Base-by-base conservation (phyloP, 345 rosid genomes). In the Tarenaya hassleriana region DNA sequence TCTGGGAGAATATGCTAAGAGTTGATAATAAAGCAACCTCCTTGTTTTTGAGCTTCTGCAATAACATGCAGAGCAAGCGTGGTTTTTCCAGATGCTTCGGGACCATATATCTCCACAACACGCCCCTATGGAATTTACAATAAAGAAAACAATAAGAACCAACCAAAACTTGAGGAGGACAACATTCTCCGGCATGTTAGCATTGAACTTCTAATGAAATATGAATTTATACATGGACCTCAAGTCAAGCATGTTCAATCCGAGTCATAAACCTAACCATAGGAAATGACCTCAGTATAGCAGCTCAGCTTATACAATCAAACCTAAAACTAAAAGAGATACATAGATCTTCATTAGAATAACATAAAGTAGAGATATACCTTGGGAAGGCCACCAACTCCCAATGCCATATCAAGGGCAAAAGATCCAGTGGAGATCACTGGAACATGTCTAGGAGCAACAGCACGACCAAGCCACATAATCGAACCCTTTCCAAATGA, bases 31-130 rank as follows among this genome's bases (percentile, higher is more conserved):
- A 34, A 11, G 39, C 3, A 55, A 91, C 98, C 98, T 92, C 98
- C 98, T 77, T 70, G 81, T 69, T 81, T 94, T 52, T 94, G 99
- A 45, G 97, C 80, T 78, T 94, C 99, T 42, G 95, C 99, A 72
- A 94, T 88, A 52, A 80, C 94, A 68, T 88, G 99, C 19, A 88
- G 78, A 19, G 89, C 94, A 60, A 94, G 92, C 43, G 99, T 94
- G 34, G 99, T 94, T 71, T 94, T 94, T 19, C 99, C 99, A 62
- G 97, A 94, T 44, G 99, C 99, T 80, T 88, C 99, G 7, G 99
- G 99, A 47, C 99, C 99, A 73, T 71, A 94, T 50, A 94, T 80
- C 79, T 88, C 98, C 66, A 85, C 85, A 27, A 92, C 97, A 56
- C 98, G 98, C 1, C 98, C 98, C 98, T 92, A 59, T 55, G 46